Base-by-base conservation (phyloP, 257 asterid genomes). In the Capsicum pubescens region DNA sequence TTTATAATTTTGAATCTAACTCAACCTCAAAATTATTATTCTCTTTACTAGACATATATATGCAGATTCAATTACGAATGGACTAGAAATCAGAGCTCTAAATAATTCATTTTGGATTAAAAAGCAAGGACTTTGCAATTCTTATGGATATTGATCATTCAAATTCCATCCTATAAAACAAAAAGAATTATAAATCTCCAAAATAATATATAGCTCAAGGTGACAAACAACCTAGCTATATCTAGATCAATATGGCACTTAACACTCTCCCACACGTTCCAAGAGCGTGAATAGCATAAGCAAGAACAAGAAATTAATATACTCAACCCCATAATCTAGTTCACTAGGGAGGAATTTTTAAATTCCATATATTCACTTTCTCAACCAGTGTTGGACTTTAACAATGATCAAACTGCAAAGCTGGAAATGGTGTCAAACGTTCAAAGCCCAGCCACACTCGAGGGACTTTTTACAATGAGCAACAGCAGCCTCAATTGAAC, bases 381-480 rank as follows among this genome's bases (percentile, higher is more conserved):
- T 9, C 9, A 54, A 3, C 15, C 57, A 54, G 35, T 71, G 55
- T 44, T 7, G 1, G 48, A 44, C 48, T 44, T 44, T 44, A 44
- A 44, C 48, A 44, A 44, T 3, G 48, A 44, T 7, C 48, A 5
- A 44, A 44, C 48, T 44, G 48, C 48, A 44, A 44, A 4, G 7
- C 42, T 44, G 82, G 52, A 61, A 60, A 7, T 44, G 32, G 32
- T 54, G 50, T 50, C 42, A 74, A 32, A 52, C 4, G 3, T 4
- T 4, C 44, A 2, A 39, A 39, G 44, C 5, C 44, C 44, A 39
- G 44, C 44, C 44, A 39, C 44, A 39, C 78, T 89, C 88, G 16
- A 89, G 90, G 84, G 95, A 89, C 16, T 82, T 90, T 86, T 91
- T 91, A 91, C 95, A 91, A 61, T 93, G 91, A 79, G 91, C 97